Base-by-base conservation (phyloP, 1,284 basidiomycete species). In the Cryptococcus sp. region DNA sequence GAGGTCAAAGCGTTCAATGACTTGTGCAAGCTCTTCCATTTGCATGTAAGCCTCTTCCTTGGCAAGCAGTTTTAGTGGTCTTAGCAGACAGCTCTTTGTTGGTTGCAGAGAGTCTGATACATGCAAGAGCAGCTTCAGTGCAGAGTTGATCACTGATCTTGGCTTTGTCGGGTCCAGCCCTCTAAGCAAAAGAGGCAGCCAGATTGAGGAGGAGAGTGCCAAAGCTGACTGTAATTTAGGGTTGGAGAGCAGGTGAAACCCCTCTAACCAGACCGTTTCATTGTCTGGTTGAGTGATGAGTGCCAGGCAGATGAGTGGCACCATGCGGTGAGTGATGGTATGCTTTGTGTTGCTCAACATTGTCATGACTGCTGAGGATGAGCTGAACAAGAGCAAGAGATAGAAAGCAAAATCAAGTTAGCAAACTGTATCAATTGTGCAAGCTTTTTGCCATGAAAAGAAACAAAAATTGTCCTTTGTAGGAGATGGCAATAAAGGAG, bases 241-340 rank as follows among this genome's bases (percentile, higher is more conserved):
- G n/a, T 61, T 52, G 5, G 62, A 54, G 1, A 73, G 59, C 46
- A 70, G 57, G 13, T 58, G 48, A 1, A 73, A 55, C 13, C 69
- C 70, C 48, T 70, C 68, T 16, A 67, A 44, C 71, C 71, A 73
- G 47, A 72, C 66, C 43, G 45, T 39, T 23, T 61, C 57, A 47
- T 68, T 63, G 5, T 59, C 55, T 17, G 69, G 68, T 8, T 64
- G 63, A n/a, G 65, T 57, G 17, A 65, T 63, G 16, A 73, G 54
- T 5, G 65, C 68, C 51, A 72, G 71, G 41, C 68, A 73, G 44
- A 73, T 66, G 10, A 73, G 60, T 16, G 71, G 71, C 22, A 73
- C 65, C 58, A 71, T 72, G 10, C 67, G 64, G 49, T 70, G 70
- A 5, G 63, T 60, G 53, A 73, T 67, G 52, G 64, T 65, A 37